A percentile compares a stretch with the other conserved stretches of the same genome.
phyloP scores from a whole-genome alignment of 2,329 filamentous ascomycete genomes.

The Colletotrichum orchidophilum region DNA sequence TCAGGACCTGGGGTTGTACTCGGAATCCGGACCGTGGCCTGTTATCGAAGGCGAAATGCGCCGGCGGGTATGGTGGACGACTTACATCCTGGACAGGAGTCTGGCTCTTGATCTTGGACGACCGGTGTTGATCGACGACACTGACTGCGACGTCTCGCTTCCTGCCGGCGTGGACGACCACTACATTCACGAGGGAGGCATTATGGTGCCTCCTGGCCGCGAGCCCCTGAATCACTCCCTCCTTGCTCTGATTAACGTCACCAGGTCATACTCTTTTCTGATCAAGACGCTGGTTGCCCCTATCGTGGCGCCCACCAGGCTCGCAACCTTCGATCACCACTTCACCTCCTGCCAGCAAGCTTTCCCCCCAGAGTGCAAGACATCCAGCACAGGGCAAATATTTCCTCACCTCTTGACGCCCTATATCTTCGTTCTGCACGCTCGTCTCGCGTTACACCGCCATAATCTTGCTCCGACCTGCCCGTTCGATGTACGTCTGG shows the following conservation, averaged over 20 bases:
- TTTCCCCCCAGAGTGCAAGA: conserved; percentile 80
- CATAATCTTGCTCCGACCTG: conserved; percentile 85
- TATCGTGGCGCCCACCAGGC: conserved; percentile 70
- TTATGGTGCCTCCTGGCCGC: conserved; percentile 59
- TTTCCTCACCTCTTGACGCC: conserved; percentile 80
- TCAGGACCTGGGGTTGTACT: conserved; percentile 85
- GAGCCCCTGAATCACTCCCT: conserved; percentile 75
- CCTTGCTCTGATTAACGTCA: conserved; percentile 82
- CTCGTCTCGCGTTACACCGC: conserved; percentile 85
- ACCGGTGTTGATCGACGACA: conserved; percentile 84
- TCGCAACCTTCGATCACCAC: conserved; percentile 84
- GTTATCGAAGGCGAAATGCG: conserved; percentile 86
- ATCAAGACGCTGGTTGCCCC: conserved; percentile 75
- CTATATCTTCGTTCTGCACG: conserved; percentile 81
- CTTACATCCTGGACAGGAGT: conserved; percentile 88
- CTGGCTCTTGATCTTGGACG: conserved; percentile 83
- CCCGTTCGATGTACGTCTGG: conserved; percentile 69
- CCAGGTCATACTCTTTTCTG: conserved; percentile 79
- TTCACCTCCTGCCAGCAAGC: conserved; percentile 78
- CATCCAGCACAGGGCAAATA: conserved; percentile 71
- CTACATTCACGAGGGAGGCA: conserved; percentile 70
- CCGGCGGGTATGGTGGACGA: conserved; percentile 90
- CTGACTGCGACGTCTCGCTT: conserved; percentile 85
- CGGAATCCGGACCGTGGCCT: conserved; percentile 77
- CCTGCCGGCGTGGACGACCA: conserved; percentile 86